Conservation (phyloP, 2,329 filamentous ascomycete genomes). For the Hirsutella minnesotensis region DNA sequence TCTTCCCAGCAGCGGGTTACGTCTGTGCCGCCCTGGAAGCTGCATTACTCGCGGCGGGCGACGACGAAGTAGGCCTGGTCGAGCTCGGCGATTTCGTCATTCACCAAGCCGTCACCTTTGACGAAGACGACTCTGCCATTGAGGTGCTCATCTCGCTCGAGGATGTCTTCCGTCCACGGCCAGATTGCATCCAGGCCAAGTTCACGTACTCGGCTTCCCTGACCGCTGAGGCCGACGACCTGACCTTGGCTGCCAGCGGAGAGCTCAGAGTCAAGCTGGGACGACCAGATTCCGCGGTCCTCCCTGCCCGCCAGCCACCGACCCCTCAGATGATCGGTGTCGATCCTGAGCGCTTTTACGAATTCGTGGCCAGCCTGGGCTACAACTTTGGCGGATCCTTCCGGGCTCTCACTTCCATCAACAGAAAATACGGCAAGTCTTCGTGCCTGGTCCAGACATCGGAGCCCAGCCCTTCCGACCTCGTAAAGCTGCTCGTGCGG, state of each 20-base stretch:
- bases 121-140: conserved; percentile 5
- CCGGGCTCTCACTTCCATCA: conserved; percentile 6
- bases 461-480: conserved; percentile 1
- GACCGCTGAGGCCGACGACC: too few relatives aligned
- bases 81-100: conserved; percentile 6
- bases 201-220: not conserved
- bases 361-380: conserved; percentile 1
- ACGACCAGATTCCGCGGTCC: not conserved
- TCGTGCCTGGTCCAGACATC: conserved; percentile 3
- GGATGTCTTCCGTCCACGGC: not conserved
- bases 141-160: conserved; percentile 6
- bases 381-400: conserved; percentile 12
- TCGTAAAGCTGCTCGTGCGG: conserved; percentile 15
- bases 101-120: conserved; percentile 6
- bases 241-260: not conserved
- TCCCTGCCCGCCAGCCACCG: not conserved
- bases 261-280: not conserved
- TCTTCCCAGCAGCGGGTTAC: conserved; percentile 25
- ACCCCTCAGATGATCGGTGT: not conserved
- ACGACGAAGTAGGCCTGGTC: not conserved
- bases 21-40: conserved; percentile 20
- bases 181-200: not conserved
- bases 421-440: not conserved
- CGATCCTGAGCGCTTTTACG: not conserved
- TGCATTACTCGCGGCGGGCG: not conserved